A percentile compares a stretch with the other conserved stretches of the same genome.
Conservation (phyloP, 805 yeast species). For the Hanseniaspora mollemarum region DNA sequence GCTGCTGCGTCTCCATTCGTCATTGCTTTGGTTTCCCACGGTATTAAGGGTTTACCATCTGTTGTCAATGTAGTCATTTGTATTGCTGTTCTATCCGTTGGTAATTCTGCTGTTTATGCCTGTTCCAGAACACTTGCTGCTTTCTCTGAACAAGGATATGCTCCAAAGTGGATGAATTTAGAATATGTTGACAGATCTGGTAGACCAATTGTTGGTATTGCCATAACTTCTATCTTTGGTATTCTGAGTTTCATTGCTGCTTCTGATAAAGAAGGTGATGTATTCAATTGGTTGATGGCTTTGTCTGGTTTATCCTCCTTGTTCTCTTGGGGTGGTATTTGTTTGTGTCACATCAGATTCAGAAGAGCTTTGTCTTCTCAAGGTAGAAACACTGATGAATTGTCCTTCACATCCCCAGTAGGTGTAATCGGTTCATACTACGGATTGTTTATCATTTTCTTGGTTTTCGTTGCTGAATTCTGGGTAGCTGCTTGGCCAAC, state of each 20-base stretch:
- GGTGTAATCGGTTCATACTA: conserved; percentile 59
- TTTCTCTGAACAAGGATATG: conserved; percentile 51
- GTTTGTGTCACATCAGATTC: conserved; percentile 49
- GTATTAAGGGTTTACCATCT: conserved; percentile 52
- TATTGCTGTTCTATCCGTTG: conserved; percentile 57
- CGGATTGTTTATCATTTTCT: conserved; percentile 46
- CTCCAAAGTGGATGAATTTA: conserved; percentile 41
- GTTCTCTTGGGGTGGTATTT: conserved; percentile 54
- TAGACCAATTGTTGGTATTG: conserved; percentile 51
- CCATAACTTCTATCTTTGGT: conserved; percentile 44
- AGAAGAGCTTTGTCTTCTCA: conserved; percentile 54
- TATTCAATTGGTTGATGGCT: conserved; percentile 55
- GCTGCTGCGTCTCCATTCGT: conserved; percentile 74
- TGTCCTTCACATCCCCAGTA: conserved; percentile 52
- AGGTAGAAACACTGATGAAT: conserved; percentile 56
- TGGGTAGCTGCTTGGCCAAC: conserved; percentile 73
- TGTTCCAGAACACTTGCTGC: conserved; percentile 57
- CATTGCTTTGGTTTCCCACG: conserved; percentile 54
- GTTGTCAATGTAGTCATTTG: conserved; percentile 59
- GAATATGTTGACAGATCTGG: conserved; percentile 57
- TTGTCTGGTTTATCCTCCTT: conserved; percentile 50
- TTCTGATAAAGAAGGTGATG: conserved; percentile 40
- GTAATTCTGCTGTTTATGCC: conserved; percentile 59
- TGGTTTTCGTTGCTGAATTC: conserved; percentile 65
- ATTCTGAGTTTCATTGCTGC: conserved; percentile 48